phyloP scores from a whole-genome alignment of 2,329 filamentous ascomycete species.

The Diatrype stigma region DNA sequence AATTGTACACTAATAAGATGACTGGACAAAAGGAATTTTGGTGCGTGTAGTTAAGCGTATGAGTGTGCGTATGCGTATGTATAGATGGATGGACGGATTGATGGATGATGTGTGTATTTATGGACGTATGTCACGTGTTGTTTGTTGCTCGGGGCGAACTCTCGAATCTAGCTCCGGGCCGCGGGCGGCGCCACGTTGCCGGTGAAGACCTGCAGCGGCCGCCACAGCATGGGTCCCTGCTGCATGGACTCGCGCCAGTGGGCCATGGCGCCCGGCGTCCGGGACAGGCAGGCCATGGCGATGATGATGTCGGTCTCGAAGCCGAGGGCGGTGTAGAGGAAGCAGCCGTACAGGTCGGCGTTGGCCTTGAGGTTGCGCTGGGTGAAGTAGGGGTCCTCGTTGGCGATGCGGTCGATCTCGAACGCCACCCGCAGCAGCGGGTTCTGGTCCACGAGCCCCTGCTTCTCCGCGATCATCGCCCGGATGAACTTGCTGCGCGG shows the following conservation, averaged over 20 bases:
- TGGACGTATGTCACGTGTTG: background rate
- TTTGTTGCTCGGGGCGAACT: background rate
- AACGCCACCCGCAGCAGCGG: slow-evolving; percentile 33
- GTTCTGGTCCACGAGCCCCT: slow-evolving; percentile 17
- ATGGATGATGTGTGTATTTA: too few species aligned
- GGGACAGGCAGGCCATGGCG: slow-evolving; percentile 22
- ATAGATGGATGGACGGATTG: too few species aligned
- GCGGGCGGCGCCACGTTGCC: background rate
- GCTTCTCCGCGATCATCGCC: slow-evolving; percentile 19
- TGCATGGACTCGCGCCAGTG: slow-evolving; percentile 25
- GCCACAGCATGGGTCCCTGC: slow-evolving; percentile 1
- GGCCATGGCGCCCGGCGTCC: slow-evolving; percentile 23
- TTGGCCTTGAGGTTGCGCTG: slow-evolving; percentile 35
- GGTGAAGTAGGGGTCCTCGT: slow-evolving; percentile 32
- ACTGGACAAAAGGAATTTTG: too few species aligned
- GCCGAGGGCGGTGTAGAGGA: slow-evolving; percentile 37
- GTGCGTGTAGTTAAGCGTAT: too few species aligned
- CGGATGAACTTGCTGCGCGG: slow-evolving; percentile 30
- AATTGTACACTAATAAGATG: too few species aligned
- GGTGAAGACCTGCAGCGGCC: slow-evolving; percentile 2
- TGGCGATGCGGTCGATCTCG: slow-evolving; percentile 33
- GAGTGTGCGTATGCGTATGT: too few species aligned
- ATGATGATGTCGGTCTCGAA: slow-evolving; percentile 27
- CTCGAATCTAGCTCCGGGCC: background rate
- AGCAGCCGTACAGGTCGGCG: slow-evolving; percentile 40